Evolutionary conservation across 306 rosid genomes (phyloP).

Genomic region (Gynostemma pentaphyllum): DNA sequence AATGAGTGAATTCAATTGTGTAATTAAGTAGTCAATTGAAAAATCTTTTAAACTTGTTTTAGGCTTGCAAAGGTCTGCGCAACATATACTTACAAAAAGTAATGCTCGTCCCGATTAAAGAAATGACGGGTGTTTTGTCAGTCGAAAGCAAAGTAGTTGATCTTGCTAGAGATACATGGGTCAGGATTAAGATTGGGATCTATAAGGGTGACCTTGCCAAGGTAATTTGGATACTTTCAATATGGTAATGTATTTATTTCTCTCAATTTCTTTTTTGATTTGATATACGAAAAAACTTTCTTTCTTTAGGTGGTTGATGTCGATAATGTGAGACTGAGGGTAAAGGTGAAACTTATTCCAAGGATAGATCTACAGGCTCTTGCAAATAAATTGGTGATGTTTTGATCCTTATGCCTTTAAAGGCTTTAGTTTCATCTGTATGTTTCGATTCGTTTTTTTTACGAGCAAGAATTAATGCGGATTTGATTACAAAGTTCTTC

Average conservation of each 20-base stretch:
- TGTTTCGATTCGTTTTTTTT: background rate
- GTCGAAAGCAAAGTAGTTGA: constrained; percentile 94
- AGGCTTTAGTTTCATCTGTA: background rate
- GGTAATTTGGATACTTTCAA: constrained; percentile 26
- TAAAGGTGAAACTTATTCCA: constrained; percentile 90
- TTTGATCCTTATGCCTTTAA: background rate
- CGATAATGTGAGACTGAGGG: constrained; percentile 83
- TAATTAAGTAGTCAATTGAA: background rate
- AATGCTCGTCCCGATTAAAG: constrained; percentile 82
- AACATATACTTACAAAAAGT: constrained; percentile 55
- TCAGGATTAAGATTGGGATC: constrained; percentile 88
- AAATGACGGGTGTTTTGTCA: constrained; percentile 94
- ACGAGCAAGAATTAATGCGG: background rate
- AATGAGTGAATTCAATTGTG: background rate
- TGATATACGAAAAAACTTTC: constrained; percentile 13
- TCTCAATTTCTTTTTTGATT: background rate
- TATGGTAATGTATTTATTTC: background rate
- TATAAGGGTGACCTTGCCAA: constrained; percentile 94
- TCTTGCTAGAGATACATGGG: constrained; percentile 95
- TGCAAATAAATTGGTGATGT: constrained; percentile 80
- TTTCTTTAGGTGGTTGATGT: constrained; percentile 78
- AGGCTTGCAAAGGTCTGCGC: constrained; percentile 97
- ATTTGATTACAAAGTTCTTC: constrained; percentile 6
- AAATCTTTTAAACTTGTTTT: constrained; percentile 15
- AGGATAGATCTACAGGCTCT: constrained; percentile 93